A percentile compares a stretch with the other conserved stretches of the same genome.
phyloP scores from a whole-genome alignment of 2,329 filamentous ascomycete genomes.

The Podosphaera aphanis region DNA sequence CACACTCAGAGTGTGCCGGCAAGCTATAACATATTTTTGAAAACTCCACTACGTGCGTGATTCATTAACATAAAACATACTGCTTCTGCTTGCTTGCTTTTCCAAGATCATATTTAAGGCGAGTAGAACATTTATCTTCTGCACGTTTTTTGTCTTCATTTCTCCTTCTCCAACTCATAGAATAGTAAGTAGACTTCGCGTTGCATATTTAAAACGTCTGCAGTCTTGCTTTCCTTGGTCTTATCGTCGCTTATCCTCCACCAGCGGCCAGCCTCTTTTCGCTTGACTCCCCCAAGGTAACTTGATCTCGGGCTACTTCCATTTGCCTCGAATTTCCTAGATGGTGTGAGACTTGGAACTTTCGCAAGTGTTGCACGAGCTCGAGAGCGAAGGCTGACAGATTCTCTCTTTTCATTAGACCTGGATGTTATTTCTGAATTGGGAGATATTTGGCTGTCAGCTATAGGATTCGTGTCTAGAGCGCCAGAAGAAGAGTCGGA shows the following conservation, averaged over 20 bases:
- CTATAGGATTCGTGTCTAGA: slow-evolving; percentile 4
- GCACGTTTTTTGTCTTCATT: too few relatives aligned
- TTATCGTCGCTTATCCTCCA: slow-evolving; percentile 98
- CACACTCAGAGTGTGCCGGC: too few relatives aligned
- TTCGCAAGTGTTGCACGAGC: slow-evolving; percentile 30
- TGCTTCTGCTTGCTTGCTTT: too few relatives aligned
- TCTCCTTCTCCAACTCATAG: slow-evolving; percentile 47
- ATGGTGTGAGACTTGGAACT: slow-evolving; percentile 5
- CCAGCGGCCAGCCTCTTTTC: slow-evolving; percentile 45
- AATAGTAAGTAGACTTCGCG: slow-evolving; percentile 90
- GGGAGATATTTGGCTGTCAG: background rate
- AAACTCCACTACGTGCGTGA: too few relatives aligned
- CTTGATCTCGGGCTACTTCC: background rate
- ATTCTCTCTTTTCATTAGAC: slow-evolving; percentile 7
- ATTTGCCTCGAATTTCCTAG: background rate
- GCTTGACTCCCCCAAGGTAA: background rate
- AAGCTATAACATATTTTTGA: too few relatives aligned
- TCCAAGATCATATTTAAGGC: background rate
- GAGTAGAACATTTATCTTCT: background rate
- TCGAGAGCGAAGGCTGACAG: slow-evolving; percentile 30
- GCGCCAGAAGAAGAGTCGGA: slow-evolving; percentile 7
- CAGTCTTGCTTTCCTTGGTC: slow-evolving; percentile 80
- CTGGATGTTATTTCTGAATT: slow-evolving; percentile 3
- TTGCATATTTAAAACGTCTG: slow-evolving; percentile 79
- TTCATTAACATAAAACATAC: too few relatives aligned